Percentiles rank a stretch among this genome's conserved stretches.
Evolutionary conservation across 2,329 filamentous ascomycete species (phyloP).

Genomic region (Teratosphaeria pseudoeucalypti): DNA sequence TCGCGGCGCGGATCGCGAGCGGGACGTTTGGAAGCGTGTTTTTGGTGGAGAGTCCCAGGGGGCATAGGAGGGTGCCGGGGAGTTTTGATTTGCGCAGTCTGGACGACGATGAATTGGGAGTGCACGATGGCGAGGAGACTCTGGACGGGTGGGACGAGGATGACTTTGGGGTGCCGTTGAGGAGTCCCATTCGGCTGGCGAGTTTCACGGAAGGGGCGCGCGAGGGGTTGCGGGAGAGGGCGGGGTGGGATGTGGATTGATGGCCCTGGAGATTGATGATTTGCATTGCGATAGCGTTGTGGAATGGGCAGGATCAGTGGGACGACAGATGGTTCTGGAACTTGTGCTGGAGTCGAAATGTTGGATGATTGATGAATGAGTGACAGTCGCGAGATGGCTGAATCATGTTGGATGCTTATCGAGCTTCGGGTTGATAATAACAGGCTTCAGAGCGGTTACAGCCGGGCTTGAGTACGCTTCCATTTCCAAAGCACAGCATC

Average conservation of each 20-base stretch:
- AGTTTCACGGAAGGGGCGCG: conserved; percentile 6
- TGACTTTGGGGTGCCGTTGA: conserved; percentile 44
- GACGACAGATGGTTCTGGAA: no score
- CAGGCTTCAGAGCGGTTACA: no score
- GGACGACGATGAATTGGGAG: conserved; percentile 40
- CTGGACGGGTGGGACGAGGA: conserved; percentile 38
- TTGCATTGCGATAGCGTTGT: neutral
- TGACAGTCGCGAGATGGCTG: no score
- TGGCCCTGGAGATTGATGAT: neutral
- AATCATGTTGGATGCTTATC: no score
- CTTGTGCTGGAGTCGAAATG: no score
- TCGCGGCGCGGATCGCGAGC: conserved; percentile 62
- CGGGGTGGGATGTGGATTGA: conserved; percentile 6
- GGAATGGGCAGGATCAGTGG: neutral
- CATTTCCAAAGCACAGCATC: no score
- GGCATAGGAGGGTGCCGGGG: conserved; percentile 51
- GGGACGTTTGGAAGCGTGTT: conserved; percentile 26
- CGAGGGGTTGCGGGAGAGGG: conserved; percentile 5
- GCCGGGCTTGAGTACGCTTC: no score
- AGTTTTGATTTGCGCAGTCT: conserved; percentile 30
- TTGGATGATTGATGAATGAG: no score
- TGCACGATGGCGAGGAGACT: neutral
- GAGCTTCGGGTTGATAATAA: no score
- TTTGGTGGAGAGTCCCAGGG: conserved; percentile 19
- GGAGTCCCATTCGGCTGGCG: conserved; percentile 19